Evolutionary conservation across 345 rosid species (phyloP), one percentile per base, ranked within the genome.

Genomic region (Psidium friedrichsthalianum): DNA sequence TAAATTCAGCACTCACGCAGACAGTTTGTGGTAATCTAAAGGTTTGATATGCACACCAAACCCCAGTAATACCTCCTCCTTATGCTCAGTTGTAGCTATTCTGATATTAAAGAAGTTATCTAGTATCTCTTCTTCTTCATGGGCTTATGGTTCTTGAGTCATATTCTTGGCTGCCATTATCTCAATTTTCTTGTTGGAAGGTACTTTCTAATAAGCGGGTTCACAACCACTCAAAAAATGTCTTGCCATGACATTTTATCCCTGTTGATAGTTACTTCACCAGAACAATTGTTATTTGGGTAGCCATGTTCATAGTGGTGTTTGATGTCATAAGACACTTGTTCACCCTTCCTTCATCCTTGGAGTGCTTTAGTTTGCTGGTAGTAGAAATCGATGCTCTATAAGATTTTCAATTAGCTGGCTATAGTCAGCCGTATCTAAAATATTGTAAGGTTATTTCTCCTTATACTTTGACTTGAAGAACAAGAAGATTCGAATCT

Each of bases 11-110:
- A 5, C 89, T 97, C 59, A 97, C 99, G 3, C 99, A 97, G 89
- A 97, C 99, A 69, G 93, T 97, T 80, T 97, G 99, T 85, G 99
- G 99, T 84, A 97, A 97, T 88, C 87, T 97, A 90, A 97, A 97
- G 99, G 99, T 96, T 82, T 82, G 88, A 83, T 69, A 54, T 56
- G 51, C 51, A 20, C 29, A 40, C 58, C 64, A 53, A 40, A 55
- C 29, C 42, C 27, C 36, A 32, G 51, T 47, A 36, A 36, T 69
- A 36, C 80, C 47, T 69, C 80, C 40, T 24, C 36, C 80, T 69
- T 36, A 8, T 69, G 78, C 78, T 69, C 25, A 5, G 80, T 69
- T 69, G 20, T 82, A n/a, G 40, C 40, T 51, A 29, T 15, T 82
- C 6, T 36, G 52, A 55, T 56, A 54, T 40, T 82, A 27, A 69